Evolutionary conservation across 495 filamentous ascomycete genomes (phyloP).

Genomic region (Aspergillus sclerotioniger): DNA sequence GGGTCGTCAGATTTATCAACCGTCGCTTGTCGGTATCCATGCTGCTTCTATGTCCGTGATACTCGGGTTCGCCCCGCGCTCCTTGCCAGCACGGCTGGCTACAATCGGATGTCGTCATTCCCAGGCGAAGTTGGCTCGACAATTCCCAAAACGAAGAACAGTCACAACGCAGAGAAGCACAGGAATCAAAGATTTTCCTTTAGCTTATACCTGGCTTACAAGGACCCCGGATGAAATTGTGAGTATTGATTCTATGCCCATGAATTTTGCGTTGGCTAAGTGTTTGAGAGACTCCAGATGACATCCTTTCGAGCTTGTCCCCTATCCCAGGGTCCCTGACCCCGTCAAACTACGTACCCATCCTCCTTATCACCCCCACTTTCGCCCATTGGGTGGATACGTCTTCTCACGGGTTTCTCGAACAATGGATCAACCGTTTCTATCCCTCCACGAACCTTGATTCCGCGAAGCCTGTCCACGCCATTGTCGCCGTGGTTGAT

Average conservation of each 20-base stretch:
- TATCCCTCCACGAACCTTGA: slow-evolving; percentile 10
- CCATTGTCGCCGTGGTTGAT: slow-evolving; percentile 40
- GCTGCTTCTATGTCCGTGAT: slow-evolving; percentile 24
- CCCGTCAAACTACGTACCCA: slow-evolving; percentile 20
- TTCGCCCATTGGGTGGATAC: slow-evolving; percentile 43
- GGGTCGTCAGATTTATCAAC: background rate
- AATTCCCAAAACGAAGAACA: slow-evolving; percentile 13
- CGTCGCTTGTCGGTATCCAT: background rate
- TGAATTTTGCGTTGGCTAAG: slow-evolving; percentile 12
- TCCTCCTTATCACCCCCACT: slow-evolving; percentile 40
- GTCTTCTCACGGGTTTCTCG: slow-evolving; percentile 28
- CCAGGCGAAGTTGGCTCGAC: background rate
- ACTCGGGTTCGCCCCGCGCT: slow-evolving; percentile 14
- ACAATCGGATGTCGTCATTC: slow-evolving; percentile 7
- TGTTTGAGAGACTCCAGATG: slow-evolving; percentile 29
- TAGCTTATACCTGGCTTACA: slow-evolving; percentile 42
- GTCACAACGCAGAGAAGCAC: slow-evolving; percentile 21
- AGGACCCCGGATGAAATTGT: slow-evolving; percentile 37
- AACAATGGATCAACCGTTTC: slow-evolving; percentile 29
- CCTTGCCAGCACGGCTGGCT: slow-evolving; percentile 20
- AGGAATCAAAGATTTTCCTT: slow-evolving; percentile 7
- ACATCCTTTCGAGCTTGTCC: slow-evolving; percentile 33
- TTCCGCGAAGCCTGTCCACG: slow-evolving; percentile 19
- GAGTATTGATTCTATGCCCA: slow-evolving; percentile 6
- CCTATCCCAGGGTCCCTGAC: slow-evolving; percentile 14